A percentile compares a stretch with the other conserved stretches of the same genome.
Conservation (phyloP, 306 rosid species). For the Hippophae rhamnoides region DNA sequence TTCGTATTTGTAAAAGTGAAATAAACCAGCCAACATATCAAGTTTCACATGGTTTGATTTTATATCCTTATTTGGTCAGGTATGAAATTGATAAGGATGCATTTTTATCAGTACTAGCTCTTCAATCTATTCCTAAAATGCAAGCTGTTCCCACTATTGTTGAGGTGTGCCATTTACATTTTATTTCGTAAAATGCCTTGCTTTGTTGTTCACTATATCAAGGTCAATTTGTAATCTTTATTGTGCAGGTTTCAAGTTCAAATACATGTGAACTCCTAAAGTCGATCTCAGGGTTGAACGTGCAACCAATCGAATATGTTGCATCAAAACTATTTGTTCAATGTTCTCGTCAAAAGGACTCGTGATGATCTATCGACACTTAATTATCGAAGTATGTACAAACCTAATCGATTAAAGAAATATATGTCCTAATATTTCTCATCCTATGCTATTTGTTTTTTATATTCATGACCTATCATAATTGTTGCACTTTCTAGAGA, state of each 20-base stretch:
- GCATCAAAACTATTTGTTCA: slow-evolving; percentile 93
- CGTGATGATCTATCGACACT: slow-evolving; percentile 88
- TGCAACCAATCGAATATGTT: slow-evolving; percentile 84
- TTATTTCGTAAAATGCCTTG: slow-evolving; percentile 6
- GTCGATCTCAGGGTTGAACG: slow-evolving; percentile 80
- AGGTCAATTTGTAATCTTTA: slow-evolving; percentile 20
- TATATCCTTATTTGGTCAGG: slow-evolving; percentile 42
- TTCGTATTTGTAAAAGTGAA: no score
- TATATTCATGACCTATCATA: no score
- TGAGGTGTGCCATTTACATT: slow-evolving; percentile 48
- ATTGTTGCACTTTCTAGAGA: no score
- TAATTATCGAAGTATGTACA: slow-evolving; percentile 87
- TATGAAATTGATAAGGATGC: slow-evolving; percentile 97
- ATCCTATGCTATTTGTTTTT: no score
- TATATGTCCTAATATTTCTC: no score
- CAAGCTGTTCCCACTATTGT: slow-evolving; percentile 77
- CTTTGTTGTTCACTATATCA: slow-evolving; percentile 3
- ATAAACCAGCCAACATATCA: no score
- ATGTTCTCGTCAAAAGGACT: slow-evolving; percentile 98
- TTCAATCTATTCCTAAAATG: slow-evolving; percentile 83
- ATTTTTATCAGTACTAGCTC: slow-evolving; percentile 88
- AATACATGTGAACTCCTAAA: slow-evolving; percentile 76
- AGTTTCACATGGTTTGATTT: no score
- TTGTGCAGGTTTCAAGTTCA: slow-evolving; percentile 79
- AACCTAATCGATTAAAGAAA: no score